Percentiles rank a stretch among this genome's conserved stretches.
Evolutionary conservation across 805 yeast species (phyloP).

Genomic region (Yarrowia hollandica): DNA sequence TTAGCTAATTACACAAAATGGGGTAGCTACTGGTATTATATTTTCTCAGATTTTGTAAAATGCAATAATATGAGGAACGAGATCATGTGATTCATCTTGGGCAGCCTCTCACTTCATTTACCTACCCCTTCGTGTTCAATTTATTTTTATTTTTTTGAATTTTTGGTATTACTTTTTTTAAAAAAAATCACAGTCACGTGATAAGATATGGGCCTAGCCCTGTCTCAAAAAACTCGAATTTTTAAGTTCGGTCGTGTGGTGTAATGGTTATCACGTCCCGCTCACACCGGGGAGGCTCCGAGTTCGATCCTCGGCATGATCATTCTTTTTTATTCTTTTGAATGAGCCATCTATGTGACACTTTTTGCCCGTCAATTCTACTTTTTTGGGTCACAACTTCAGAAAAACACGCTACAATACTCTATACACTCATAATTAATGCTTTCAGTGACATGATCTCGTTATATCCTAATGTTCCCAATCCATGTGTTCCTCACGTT

Average conservation of each 20-base stretch:
- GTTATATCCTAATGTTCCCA: slow-evolving; percentile 13
- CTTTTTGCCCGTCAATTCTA: no score
- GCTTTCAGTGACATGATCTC: not conserved
- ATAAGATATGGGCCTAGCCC: not conserved
- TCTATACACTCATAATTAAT: not conserved
- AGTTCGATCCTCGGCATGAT: slow-evolving; percentile 27
- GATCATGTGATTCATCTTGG: no score
- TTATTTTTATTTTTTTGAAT: not conserved
- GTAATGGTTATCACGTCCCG: slow-evolving; percentile 30
- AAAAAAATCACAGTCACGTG: not conserved
- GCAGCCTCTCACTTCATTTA: no score
- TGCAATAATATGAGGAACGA: no score
- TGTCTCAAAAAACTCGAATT: not conserved
- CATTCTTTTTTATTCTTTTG: not conserved
- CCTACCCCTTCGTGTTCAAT: no score
- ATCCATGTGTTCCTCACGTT: not conserved
- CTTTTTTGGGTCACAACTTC: no score
- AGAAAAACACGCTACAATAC: no score
- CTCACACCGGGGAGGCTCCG: slow-evolving; percentile 30
- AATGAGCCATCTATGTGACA: not conserved
- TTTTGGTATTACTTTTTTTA: not conserved
- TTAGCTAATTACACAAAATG: no score
- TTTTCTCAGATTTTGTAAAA: no score
- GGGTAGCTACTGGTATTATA: no score
- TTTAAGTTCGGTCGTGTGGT: slow-evolving; percentile 18